Base-by-base conservation (phyloP, 768 basidiomycete genomes). In the Suillus hirtellus region DNA sequence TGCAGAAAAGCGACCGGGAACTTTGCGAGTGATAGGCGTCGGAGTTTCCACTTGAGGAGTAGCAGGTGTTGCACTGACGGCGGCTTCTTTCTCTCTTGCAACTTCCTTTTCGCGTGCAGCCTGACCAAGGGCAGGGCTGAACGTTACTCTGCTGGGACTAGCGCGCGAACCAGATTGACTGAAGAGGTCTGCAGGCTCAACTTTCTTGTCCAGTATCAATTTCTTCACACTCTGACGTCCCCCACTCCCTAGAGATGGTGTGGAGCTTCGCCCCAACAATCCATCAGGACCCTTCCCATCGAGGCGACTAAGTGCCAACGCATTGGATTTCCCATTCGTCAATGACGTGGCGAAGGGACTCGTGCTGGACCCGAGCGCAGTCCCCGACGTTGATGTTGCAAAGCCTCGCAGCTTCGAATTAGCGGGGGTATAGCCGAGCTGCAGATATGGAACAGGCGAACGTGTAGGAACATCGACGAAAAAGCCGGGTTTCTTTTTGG, bases 191-290 rank as follows among this genome's bases (percentile, higher is more conserved):
- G 84, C 77, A 34, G 91, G 83, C 59, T 92, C 89, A 17, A 92
- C 80, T 72, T 89, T 93, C 76, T 92, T 95, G 71, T 95, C 91
- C 65, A 97, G 73, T 43, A 95, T 88, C 63, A 98, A 83, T 72
- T 96, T 96, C 81, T 98, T 98, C 63, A 96, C 93, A 71, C 93
- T 96, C 63, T 89, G 86, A 61, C 89, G 81, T 63, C 77, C 81
- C 49, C 86, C 90, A 68, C 84, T 89, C 7, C 91, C 90, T 56
- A 92, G 74, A 4, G 86, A 80, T 1, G 89, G 87, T 66, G 85
- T 88, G 11, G 83, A 77, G 61, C 84, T 85, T 10, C 76, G 73
- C 50, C 80, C 82, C 62, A 89, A 64, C 68, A 92, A 86, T 1
- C 80, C 78, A 11, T 75, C 67, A 24, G 70, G 56, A 50, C 74